Evolutionary conservation across 495 filamentous ascomycete genomes (phyloP).

Genomic region (Pseudomonodictys pantanalensis): DNA sequence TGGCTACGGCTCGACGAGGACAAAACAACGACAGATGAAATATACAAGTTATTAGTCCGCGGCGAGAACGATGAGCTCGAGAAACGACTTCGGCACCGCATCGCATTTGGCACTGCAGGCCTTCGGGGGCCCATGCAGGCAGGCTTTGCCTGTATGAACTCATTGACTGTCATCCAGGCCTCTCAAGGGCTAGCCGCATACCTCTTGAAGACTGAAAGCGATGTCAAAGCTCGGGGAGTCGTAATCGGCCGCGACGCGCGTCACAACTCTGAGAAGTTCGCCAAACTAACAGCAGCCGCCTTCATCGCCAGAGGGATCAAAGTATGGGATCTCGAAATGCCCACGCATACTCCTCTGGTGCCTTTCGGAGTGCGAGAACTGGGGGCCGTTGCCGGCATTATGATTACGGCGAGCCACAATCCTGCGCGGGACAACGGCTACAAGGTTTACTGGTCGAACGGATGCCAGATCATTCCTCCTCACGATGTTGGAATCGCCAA

Average conservation of each 20-base stretch:
- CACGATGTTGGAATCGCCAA: constrained; percentile 60
- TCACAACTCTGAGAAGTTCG: constrained; percentile 64
- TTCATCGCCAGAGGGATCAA: constrained; percentile 61
- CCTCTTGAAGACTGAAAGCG: constrained; percentile 46
- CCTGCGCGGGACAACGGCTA: constrained; percentile 70
- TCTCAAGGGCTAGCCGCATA: constrained; percentile 69
- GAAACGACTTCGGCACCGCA: constrained; percentile 55
- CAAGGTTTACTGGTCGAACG: constrained; percentile 71
- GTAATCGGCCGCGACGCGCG: constrained; percentile 69
- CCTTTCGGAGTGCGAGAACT: constrained; percentile 61
- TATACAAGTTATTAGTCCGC: constrained; percentile 52
- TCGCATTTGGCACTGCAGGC: constrained; percentile 70
- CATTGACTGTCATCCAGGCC: constrained; percentile 67
- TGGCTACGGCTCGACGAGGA: constrained; percentile 69
- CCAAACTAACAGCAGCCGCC: constrained; percentile 60
- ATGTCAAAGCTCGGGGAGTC: constrained; percentile 45
- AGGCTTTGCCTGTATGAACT: constrained; percentile 69
- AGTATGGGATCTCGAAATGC: constrained; percentile 58
- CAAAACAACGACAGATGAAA: constrained; percentile 56
- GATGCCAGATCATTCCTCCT: constrained; percentile 68
- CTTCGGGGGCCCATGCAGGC: constrained; percentile 68
- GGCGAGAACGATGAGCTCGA: constrained; percentile 54
- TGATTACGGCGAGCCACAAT: constrained; percentile 74
- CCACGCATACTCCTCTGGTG: constrained; percentile 65
- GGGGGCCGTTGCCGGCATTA: constrained; percentile 62